phyloP scores from a whole-genome alignment of 805 yeast species.

The Starmerella bacillaris region DNA sequence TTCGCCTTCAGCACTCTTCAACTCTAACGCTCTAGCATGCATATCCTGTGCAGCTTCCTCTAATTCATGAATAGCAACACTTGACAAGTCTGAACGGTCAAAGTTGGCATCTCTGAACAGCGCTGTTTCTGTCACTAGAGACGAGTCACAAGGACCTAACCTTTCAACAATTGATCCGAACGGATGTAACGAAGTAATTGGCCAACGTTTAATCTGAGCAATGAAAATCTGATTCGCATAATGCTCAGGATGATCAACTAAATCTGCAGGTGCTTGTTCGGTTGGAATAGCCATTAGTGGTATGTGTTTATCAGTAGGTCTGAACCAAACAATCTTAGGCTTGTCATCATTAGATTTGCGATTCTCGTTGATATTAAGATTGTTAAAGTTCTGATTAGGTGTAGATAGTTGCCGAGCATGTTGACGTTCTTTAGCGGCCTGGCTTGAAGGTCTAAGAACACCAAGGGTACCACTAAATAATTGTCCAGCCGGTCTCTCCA shows the following conservation, averaged over 20 bases:
- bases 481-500: slow-evolving; percentile 95
- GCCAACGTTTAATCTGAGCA: slow-evolving; percentile 96
- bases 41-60: slow-evolving; percentile 16
- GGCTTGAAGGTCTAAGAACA: slow-evolving; percentile 84
- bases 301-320: slow-evolving; percentile 94
- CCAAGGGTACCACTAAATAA: slow-evolving; percentile 89
- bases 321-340: slow-evolving; percentile 97
- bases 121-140: slow-evolving; percentile 67
- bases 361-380: slow-evolving; percentile 1
- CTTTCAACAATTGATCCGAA: slow-evolving; percentile 84
- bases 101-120: slow-evolving; percentile 53
- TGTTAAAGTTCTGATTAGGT: slow-evolving; percentile 14
- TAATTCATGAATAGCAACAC: slow-evolving; percentile 29
- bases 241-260: slow-evolving; percentile 75
- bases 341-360: slow-evolving; percentile 22
- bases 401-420: slow-evolving; percentile 18
- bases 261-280: slow-evolving; percentile 91
- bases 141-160: slow-evolving; percentile 63
- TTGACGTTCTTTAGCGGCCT: slow-evolving; percentile 60
- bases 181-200: slow-evolving; percentile 94
- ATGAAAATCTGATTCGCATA: slow-evolving; percentile 72
- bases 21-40: slow-evolving; percentile 5
- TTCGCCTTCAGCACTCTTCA: not conserved
- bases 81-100: slow-evolving; percentile 26
- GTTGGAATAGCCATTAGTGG: slow-evolving; percentile 97